Base-by-base conservation (phyloP, 2,329 filamentous ascomycete species). In the Didymella exigua region DNA sequence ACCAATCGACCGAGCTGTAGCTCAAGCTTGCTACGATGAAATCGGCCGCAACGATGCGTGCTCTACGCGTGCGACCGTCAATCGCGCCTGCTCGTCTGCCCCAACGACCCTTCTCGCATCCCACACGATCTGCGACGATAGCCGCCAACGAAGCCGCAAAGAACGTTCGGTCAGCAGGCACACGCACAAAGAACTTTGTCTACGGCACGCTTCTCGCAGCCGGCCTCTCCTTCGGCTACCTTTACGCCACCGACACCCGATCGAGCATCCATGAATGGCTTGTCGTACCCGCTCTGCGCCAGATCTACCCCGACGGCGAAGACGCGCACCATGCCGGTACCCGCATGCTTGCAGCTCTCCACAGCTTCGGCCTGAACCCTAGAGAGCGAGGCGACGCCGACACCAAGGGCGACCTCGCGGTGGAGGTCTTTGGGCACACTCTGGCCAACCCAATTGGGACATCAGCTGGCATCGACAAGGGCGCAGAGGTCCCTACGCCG, bases 381-480 rank as follows among this genome's bases (percentile, higher is more conserved):
- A 85, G 93, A 54, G 95, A 99, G 74, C 87, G 95, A 48, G 84
- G 85, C n/a, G 77, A 82, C 54, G 77, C 76, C 1, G 83, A 86
- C 62, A 74, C 77, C 9, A 77, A 80, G 59, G 81, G 82, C 2
- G 81, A 82, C 61, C 69, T 88, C 43, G 76, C 77, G 42, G 81
- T 85, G 8, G 80, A 86, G 46, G 87, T 98, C 18, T 97, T 96
- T 72, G 91, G 89, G 30, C 84, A 89, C 58, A 82, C 79, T 4
- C 78, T 99, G 41, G 81, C 84, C 67, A 98, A 97, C 76, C 95
- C 95, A 1, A 87, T 99, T 67, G 95, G 89, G 52, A 96, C 96
- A 60, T 96, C 91, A n/a, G 95, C 91, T 5, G 95, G 95, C 9
- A 86, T 99, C 37, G 95, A 98, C 79, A 98, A 99, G 81, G 85